These are phyloP conservation scores for Carex arenaria DNA, from an alignment of 202 grass and related monocot species.

Conservation along the genomic window DNA sequence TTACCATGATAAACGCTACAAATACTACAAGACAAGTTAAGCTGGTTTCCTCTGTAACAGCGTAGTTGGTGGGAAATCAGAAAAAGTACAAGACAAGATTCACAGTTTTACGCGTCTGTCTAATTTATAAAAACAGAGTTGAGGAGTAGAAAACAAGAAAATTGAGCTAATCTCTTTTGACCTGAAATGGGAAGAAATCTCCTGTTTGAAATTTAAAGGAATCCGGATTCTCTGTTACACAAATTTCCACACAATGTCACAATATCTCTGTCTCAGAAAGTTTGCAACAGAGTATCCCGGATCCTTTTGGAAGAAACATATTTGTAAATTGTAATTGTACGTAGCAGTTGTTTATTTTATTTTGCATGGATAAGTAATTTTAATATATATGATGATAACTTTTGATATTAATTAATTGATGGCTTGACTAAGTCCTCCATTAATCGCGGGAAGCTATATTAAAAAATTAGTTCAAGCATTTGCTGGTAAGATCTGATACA, in stretches of 20 bases:
- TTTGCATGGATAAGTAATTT: not conserved
- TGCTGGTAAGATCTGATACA: not conserved
- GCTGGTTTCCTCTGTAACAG: not conserved
- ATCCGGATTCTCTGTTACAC: not conserved
- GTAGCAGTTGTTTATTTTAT: not conserved
- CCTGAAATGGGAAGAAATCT: not conserved
- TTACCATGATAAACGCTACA: not conserved
- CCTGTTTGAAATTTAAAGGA: not conserved
- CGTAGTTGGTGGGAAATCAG: not conserved
- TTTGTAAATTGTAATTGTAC: no score
- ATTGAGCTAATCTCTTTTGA: not conserved
- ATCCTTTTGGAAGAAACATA: not conserved
- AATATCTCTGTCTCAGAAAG: not conserved
- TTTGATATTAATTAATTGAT: not conserved
- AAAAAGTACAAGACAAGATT: constrained; percentile 1
- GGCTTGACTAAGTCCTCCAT: not conserved
- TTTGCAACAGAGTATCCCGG: not conserved
- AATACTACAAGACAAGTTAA: not conserved
- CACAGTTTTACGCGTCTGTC: not conserved
- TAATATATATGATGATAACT: not conserved
- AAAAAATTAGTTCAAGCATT: not conserved
- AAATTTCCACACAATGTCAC: not conserved
- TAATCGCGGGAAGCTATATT: not conserved
- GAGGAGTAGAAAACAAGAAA: not conserved
- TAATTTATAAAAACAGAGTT: not conserved